Evolutionary conservation across 2,329 filamentous ascomycete genomes (phyloP), one percentile per base, ranked within the genome.

Genomic region (Pseudogymnoascus destructans): DNA sequence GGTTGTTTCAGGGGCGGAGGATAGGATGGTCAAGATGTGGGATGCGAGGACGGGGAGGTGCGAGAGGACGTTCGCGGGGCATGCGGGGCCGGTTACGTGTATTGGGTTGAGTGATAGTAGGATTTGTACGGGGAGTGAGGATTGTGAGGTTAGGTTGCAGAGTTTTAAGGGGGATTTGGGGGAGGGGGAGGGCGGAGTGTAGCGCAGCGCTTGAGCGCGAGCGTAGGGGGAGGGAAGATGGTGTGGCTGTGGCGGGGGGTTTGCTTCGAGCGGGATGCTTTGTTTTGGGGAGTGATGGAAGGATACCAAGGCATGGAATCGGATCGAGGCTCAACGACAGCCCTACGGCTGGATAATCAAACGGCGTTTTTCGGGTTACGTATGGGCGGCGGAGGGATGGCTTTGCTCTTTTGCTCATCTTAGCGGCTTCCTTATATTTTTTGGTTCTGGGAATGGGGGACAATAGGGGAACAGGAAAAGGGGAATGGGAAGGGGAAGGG

Each of bases 21-120:
- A 98, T 72, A 85, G 89, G 40, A 95, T 92, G 82, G 87, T 95
- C 66, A 97, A 97, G 74, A 83, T 88, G 30, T 98, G 93, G 93
- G 92, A 97, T 72, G 87, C 92, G 13, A 77, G 90, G 59, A 91
- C 87, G 1, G 93, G 93, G 25, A 89, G 87, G 67, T 95, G 91
- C 71, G 91, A 97, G 70, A 79, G 90, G 55, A 97, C 91, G 2
- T 92, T 95, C 68, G 90, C 89, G 2, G 91, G 91, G 0, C 93
- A 97, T 70, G 81, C 85, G 1, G 92, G 89, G 0, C 91, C 93
- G 0, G 90, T 97, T 2, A 97, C 91, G 2, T 97, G 92, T 69
- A 86, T 97, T 36, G 91, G 88, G 1, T 75, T 98, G 5, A 95
- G 89, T 66, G 93, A 97, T 69, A 88, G 85, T 65, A 80, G 88